Conservation (phyloP, 1,284 basidiomycete species). For the Exsudoporus floridanus region DNA sequence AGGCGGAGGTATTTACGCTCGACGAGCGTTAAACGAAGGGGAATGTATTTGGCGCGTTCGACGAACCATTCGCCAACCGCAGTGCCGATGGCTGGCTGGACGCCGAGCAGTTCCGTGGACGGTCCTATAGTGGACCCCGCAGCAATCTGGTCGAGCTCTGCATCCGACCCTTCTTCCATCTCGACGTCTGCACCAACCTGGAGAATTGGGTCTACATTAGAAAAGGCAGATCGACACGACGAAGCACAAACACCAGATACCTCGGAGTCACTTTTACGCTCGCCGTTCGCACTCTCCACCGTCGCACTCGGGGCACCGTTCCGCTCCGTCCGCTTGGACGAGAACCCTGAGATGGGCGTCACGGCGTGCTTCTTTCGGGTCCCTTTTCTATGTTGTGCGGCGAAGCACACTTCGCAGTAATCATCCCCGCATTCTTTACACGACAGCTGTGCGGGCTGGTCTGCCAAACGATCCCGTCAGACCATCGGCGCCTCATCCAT, state of each 20-base stretch:
- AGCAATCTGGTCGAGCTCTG: slow-evolving; percentile 43
- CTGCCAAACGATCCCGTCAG: slow-evolving; percentile 38
- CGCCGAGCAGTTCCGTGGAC: slow-evolving; percentile 42
- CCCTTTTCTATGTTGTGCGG: slow-evolving; percentile 78
- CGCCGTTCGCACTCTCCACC: not conserved
- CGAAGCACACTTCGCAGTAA: slow-evolving; percentile 81
- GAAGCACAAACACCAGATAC: slow-evolving; percentile 7
- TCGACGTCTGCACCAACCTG: slow-evolving; percentile 37
- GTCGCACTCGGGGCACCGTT: slow-evolving; percentile 18
- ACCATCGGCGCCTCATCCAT: not conserved
- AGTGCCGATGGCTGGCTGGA: slow-evolving; percentile 56
- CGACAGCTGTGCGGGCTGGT: slow-evolving; percentile 73
- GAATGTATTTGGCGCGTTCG: slow-evolving; percentile 74
- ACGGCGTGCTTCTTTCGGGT: slow-evolving; percentile 62
- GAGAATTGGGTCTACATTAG: not conserved
- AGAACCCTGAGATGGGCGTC: slow-evolving; percentile 43
- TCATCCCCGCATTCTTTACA: slow-evolving; percentile 70
- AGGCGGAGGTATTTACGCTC: slow-evolving; percentile 81
- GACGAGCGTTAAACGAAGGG: slow-evolving; percentile 63
- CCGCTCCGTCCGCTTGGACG: slow-evolving; percentile 6
- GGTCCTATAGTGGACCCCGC: slow-evolving; percentile 33
- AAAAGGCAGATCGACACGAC: not conserved
- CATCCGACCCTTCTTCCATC: slow-evolving; percentile 45
- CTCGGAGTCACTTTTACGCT: slow-evolving; percentile 12
- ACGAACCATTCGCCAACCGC: slow-evolving; percentile 79